Evolutionary conservation across 2,329 filamentous ascomycete genomes (phyloP).

Genomic region (Trichoderma semiorbis): DNA sequence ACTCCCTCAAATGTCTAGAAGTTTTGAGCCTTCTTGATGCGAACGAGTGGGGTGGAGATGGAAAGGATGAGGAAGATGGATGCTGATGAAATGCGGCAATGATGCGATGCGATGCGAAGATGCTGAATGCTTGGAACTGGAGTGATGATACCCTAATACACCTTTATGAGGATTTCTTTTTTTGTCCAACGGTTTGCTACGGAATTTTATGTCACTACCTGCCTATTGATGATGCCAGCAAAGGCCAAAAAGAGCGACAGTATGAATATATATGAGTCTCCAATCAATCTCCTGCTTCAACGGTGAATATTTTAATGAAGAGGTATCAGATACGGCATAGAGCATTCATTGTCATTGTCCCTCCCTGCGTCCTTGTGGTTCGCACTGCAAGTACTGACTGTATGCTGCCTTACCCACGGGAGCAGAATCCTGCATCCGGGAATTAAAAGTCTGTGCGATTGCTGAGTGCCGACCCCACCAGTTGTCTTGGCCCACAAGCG

Average conservation of each 20-base stretch:
- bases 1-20: constrained; percentile 19
- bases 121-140: background rate
- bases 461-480: background rate
- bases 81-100: background rate
- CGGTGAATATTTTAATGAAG: background rate
- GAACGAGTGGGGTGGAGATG: background rate
- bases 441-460: background rate
- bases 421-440: background rate
- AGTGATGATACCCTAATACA: constrained; percentile 13
- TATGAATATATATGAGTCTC: background rate
- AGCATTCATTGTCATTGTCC: too few species aligned
- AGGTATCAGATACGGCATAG: too few species aligned
- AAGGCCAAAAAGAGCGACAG: background rate
- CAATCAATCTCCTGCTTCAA: background rate
- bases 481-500: background rate
- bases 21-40: background rate
- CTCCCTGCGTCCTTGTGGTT: background rate
- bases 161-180: background rate
- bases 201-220: background rate
- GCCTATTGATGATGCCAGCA: background rate
- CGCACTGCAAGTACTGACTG: background rate
- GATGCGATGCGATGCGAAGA: background rate
- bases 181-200: background rate
- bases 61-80: background rate
- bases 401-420: background rate